Evolutionary conservation across 345 rosid species (phyloP).

Genomic region (Arabis alpina): DNA sequence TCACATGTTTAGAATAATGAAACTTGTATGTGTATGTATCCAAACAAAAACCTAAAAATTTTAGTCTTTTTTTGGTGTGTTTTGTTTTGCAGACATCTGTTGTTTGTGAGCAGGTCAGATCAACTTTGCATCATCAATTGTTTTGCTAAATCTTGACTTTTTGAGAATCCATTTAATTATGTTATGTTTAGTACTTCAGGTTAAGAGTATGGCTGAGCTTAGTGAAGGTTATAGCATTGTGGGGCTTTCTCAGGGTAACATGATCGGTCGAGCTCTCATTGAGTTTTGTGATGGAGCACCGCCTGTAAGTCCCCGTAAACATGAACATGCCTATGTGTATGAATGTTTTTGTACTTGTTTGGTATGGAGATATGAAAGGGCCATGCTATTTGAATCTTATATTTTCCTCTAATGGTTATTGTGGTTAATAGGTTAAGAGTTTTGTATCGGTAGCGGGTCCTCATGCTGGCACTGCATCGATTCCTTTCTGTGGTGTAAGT

Average conservation of each 20-base stretch:
- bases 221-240: constrained; percentile 73
- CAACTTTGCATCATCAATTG: constrained; percentile 25
- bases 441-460: constrained; percentile 78
- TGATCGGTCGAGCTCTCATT: constrained; percentile 76
- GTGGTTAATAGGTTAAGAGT: constrained; percentile 68
- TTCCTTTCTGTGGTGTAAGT: constrained; percentile 85
- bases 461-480: constrained; percentile 87
- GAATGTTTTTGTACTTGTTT: neutral
- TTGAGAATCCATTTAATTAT: constrained; percentile 4
- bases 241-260: constrained; percentile 90
- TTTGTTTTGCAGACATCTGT: constrained; percentile 64
- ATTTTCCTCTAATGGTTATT: neutral
- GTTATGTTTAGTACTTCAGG: constrained; percentile 46
- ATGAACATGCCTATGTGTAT: neutral
- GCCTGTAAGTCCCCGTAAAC: constrained; percentile 52
- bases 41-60: neutral
- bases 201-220: constrained; percentile 74
- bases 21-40: neutral
- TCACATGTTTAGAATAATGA: constrained; percentile 14
- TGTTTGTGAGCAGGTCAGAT: constrained; percentile 84
- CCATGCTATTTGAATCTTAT: neutral
- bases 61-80: constrained; percentile 9
- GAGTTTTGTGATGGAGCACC: constrained; percentile 92
- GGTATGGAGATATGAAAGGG: too few relatives aligned
- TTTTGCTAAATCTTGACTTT: neutral